These are phyloP conservation scores for Gynostemma pentaphyllum DNA, from an alignment of 306 rosid species.

Conservation along the genomic window DNA sequence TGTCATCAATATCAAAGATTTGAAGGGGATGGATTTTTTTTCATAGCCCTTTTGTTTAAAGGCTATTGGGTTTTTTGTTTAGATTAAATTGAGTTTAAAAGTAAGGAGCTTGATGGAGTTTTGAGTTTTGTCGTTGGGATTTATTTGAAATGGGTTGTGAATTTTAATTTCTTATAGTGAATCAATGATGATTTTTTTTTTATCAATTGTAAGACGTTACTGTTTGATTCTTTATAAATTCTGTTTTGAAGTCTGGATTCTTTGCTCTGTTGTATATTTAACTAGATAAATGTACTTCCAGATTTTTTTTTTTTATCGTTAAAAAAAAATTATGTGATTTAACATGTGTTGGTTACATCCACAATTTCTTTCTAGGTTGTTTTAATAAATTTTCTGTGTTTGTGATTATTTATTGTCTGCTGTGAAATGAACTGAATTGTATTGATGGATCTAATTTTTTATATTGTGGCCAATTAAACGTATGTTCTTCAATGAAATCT, in stretches of 20 bases:
- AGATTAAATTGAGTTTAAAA: neutral
- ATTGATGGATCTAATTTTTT: neutral
- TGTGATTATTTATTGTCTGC: neutral
- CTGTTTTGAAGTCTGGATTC: neutral
- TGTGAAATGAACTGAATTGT: neutral
- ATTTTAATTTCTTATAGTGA: neutral
- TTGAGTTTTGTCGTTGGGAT: conserved; percentile 4
- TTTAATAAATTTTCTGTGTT: neutral
- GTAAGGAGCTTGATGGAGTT: neutral
- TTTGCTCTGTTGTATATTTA: neutral
- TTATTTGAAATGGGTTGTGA: neutral
- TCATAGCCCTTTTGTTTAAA: neutral
- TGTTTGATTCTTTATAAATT: neutral
- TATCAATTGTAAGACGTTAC: neutral
- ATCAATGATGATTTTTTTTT: neutral
- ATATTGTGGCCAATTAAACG: neutral
- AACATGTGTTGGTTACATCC: neutral
- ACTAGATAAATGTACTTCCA: neutral
- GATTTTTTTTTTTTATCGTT: neutral
- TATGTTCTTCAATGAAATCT: neutral
- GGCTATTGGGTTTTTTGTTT: neutral
- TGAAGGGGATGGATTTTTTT: neutral
- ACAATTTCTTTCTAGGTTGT: neutral
- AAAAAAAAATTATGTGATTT: too few species aligned
- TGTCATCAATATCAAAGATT: neutral